Conservation (phyloP, 2,329 filamentous ascomycete genomes). For the Fonsecaea pedrosoi region DNA sequence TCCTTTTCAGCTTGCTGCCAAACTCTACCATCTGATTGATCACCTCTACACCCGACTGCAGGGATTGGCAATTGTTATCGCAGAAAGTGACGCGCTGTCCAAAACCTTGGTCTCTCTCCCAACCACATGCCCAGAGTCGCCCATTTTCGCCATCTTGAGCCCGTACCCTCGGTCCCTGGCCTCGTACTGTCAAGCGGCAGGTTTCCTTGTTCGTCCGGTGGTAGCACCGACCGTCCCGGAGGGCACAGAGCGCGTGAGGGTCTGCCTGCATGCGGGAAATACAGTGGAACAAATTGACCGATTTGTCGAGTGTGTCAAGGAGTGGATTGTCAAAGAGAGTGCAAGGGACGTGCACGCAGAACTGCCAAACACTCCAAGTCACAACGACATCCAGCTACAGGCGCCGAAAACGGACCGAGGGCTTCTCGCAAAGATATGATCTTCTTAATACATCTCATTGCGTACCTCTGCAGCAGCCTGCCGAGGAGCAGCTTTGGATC, state of each 20-base stretch:
- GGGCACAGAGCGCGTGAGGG: slow-evolving; percentile 68
- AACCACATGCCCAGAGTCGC: slow-evolving; percentile 57
- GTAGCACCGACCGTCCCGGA: slow-evolving; percentile 71
- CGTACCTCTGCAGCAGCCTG: background rate
- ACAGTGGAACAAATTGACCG: slow-evolving; percentile 63
- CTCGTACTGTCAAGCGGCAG: slow-evolving; percentile 63
- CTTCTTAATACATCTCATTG: background rate
- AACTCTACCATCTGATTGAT: slow-evolving; percentile 56
- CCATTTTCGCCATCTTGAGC: slow-evolving; percentile 70
- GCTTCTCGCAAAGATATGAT: slow-evolving; percentile 17
- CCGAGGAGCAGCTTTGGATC: background rate
- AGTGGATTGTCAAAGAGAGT: slow-evolving; percentile 52
- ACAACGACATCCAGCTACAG: background rate
- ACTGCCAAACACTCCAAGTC: background rate
- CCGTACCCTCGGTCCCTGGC: slow-evolving; percentile 65
- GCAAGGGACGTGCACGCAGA: background rate
- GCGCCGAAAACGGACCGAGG: background rate
- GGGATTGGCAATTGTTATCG: slow-evolving; percentile 42
- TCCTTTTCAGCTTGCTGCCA: slow-evolving; percentile 48
- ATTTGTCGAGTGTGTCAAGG: slow-evolving; percentile 56
- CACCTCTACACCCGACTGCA: slow-evolving; percentile 56
- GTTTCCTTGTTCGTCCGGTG: slow-evolving; percentile 69
- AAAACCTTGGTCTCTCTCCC: slow-evolving; percentile 35
- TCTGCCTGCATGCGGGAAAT: slow-evolving; percentile 74
- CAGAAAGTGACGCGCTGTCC: slow-evolving; percentile 47